Percentiles rank a stretch among this genome's conserved stretches.
These are phyloP conservation scores for Mortierella sp. DNA, from an alignment of 371 early-diverging fungal species.

Conservation along the genomic window DNA sequence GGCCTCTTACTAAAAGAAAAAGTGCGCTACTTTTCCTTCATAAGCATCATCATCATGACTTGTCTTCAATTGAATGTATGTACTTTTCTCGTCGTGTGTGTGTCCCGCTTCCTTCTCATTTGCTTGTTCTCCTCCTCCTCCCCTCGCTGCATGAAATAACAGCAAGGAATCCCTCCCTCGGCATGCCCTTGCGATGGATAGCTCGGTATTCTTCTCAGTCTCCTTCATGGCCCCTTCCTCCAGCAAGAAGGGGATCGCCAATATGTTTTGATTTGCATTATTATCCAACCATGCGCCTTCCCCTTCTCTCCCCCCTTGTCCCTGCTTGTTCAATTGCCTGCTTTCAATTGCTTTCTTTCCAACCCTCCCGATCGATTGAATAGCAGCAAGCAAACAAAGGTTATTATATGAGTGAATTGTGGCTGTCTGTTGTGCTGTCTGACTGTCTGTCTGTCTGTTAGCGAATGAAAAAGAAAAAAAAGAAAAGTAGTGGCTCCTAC, in stretches of 20 bases:
- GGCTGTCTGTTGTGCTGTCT: neutral
- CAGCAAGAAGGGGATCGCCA: too few species aligned
- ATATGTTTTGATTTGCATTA: too few species aligned
- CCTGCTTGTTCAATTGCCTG: neutral
- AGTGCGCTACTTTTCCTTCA: neutral
- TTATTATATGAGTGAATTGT: neutral
- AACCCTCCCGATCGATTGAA: conserved; percentile 8
- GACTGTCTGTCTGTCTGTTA: neutral
- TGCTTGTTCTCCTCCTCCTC: too few species aligned
- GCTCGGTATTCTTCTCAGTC: too few species aligned
- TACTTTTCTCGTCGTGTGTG: neutral
- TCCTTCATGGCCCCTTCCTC: too few species aligned
- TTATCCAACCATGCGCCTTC: neutral
- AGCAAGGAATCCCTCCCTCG: too few species aligned
- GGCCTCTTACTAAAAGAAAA: too few species aligned
- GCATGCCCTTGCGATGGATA: too few species aligned
- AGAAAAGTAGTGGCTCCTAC: neutral
- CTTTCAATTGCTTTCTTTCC: neutral
- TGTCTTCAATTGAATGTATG: neutral
- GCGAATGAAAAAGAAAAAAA: neutral
- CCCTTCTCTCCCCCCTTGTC: neutral
- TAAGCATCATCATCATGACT: neutral
- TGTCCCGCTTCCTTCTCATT: too few species aligned
- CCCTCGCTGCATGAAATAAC: too few species aligned
- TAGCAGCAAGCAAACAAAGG: neutral